These are phyloP conservation scores for Apiospora hydei DNA, from an alignment of 2,329 filamentous ascomycete genomes.

Conservation along the genomic window DNA sequence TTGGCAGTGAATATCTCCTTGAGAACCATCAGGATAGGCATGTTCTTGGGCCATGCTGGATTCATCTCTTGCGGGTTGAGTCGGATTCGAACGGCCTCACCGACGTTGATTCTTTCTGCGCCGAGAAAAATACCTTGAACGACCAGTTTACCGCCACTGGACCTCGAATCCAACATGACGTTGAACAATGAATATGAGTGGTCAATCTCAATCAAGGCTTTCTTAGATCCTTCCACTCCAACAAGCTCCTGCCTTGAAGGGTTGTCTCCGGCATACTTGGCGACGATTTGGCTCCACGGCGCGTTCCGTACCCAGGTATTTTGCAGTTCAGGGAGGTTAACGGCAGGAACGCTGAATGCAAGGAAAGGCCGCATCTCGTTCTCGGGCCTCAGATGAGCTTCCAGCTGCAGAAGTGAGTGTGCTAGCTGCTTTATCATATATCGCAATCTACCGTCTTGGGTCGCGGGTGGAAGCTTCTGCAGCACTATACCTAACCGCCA, in stretches of 20 bases:
- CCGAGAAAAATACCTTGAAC: constrained; percentile 60
- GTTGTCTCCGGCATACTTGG: constrained; percentile 44
- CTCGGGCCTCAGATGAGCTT: constrained; percentile 48
- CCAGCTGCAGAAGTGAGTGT: constrained; percentile 47
- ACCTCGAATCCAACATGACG: constrained; percentile 41
- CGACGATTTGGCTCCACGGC: constrained; percentile 48
- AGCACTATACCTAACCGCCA: constrained; percentile 58
- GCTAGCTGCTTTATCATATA: constrained; percentile 37
- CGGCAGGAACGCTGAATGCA: constrained; percentile 57
- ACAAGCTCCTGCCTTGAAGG: constrained; percentile 49
- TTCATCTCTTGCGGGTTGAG: constrained; percentile 48
- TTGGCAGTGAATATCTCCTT: constrained; percentile 44
- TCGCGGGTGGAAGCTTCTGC: constrained; percentile 5
- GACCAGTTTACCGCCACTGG: constrained; percentile 42
- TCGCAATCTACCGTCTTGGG: constrained; percentile 7
- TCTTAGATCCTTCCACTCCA: constrained; percentile 58
- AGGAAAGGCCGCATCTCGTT: constrained; percentile 57
- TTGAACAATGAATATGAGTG: constrained; percentile 59
- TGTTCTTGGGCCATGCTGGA: constrained; percentile 39
- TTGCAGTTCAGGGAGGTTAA: constrained; percentile 46
- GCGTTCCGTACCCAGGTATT: constrained; percentile 51
- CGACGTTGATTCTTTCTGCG: constrained; percentile 56
- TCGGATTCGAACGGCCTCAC: constrained; percentile 57
- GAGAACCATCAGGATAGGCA: constrained; percentile 46
- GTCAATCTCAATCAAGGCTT: constrained; percentile 57